These are phyloP conservation scores for Sporopachydermia lactativora DNA, from an alignment of 805 yeast species.

Conservation along the genomic window DNA sequence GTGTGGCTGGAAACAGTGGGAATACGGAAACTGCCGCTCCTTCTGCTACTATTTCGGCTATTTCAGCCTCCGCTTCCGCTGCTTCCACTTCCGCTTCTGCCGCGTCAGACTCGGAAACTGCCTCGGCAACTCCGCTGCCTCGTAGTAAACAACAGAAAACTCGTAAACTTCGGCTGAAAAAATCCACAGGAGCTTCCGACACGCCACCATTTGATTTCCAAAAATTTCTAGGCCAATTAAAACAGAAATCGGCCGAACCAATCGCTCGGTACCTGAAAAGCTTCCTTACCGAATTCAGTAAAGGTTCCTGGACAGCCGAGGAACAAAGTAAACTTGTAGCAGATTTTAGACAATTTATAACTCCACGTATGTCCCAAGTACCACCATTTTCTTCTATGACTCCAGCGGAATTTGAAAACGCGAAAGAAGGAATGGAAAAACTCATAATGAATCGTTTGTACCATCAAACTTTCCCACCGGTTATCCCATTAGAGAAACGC, in stretches of 20 bases:
- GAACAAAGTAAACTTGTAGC: slow-evolving; percentile 68
- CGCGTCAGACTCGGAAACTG: too few species aligned
- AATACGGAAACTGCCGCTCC: too few species aligned
- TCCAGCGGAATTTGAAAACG: slow-evolving; percentile 46
- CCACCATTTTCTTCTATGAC: slow-evolving; percentile 68
- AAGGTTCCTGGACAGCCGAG: slow-evolving; percentile 51
- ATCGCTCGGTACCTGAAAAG: slow-evolving; percentile 75
- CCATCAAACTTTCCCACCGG: slow-evolving; percentile 68
- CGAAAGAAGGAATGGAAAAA: slow-evolving; percentile 87
- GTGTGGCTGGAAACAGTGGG: too few species aligned
- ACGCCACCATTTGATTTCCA: slow-evolving; percentile 64
- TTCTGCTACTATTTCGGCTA: too few species aligned
- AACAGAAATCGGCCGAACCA: slow-evolving; percentile 72
- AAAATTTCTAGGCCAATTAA: slow-evolving; percentile 55
- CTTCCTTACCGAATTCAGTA: slow-evolving; percentile 62
- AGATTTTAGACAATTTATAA: slow-evolving; percentile 68
- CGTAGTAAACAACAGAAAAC: too few species aligned
- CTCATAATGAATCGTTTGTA: slow-evolving; percentile 80
- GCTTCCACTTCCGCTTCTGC: too few species aligned
- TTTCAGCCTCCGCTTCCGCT: too few species aligned
- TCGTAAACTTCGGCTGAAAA: too few species aligned
- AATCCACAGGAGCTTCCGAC: slow-evolving; percentile 15
- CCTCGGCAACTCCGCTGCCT: too few species aligned
- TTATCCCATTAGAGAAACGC: slow-evolving; percentile 29
- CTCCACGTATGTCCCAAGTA: slow-evolving; percentile 40